phyloP scores from a whole-genome alignment of 148 eudicot genomes.

The Fallopia convolvulus region DNA sequence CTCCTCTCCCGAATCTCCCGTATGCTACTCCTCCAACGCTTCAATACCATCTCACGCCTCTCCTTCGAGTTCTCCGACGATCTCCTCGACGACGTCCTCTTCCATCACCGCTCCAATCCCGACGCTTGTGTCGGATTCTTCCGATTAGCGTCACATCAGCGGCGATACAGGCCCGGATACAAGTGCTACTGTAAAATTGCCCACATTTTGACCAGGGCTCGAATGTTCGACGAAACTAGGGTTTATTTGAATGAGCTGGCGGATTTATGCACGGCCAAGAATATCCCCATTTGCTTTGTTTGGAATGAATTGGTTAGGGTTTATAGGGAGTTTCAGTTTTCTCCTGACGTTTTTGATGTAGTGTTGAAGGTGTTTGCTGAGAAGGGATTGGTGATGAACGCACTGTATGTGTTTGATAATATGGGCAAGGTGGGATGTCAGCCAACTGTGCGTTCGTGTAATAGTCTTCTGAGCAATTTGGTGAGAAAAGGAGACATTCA shows the following conservation, averaged over 20 bases:
- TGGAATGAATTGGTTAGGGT: constrained; percentile 47
- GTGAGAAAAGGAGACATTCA: constrained; percentile 40
- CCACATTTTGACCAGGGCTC: constrained; percentile 52
- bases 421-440: constrained; percentile 50
- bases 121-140: constrained; percentile 43
- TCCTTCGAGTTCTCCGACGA: constrained; percentile 43
- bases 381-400: constrained; percentile 46
- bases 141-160: constrained; percentile 24
- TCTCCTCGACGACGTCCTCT: constrained; percentile 34
- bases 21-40: constrained; percentile 48
- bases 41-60: constrained; percentile 33
- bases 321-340: constrained; percentile 54
- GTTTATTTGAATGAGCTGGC: constrained; percentile 37
- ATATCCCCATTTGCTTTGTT: constrained; percentile 15
- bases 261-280: constrained; percentile 19
- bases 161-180: constrained; percentile 19
- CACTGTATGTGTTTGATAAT: constrained; percentile 76
- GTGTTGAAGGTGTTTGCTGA: constrained; percentile 50
- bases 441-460: constrained; percentile 69
- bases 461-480: constrained; percentile 55
- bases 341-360: constrained; percentile 63
- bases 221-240: constrained; percentile 45
- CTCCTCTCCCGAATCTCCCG: constrained; percentile 42
- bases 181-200: constrained; percentile 44
- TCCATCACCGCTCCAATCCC: constrained; percentile 40